These are phyloP conservation scores for Colletotrichum viniferum DNA, from an alignment of 2,329 filamentous ascomycete genomes.

Conservation along the genomic window DNA sequence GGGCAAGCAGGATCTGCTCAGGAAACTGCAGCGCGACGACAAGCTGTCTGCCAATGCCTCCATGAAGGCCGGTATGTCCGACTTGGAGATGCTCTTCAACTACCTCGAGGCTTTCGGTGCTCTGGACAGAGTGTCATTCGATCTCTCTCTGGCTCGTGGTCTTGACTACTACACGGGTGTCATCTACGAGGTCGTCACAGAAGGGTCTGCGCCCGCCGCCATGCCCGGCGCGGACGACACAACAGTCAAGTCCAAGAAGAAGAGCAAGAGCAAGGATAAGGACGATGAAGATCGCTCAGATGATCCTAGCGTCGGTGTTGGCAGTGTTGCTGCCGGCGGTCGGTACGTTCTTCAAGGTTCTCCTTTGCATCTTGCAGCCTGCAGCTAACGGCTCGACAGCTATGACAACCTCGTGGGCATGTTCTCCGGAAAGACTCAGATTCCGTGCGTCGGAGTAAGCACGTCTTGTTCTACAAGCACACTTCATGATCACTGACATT, in stretches of 20 bases:
- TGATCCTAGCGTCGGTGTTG: slow-evolving; percentile 82
- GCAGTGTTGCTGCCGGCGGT: slow-evolving; percentile 77
- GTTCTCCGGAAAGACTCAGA: slow-evolving; percentile 84
- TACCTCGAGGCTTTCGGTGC: slow-evolving; percentile 82
- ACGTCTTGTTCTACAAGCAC: not conserved
- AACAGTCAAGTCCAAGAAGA: slow-evolving; percentile 44
- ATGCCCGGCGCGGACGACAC: slow-evolving; percentile 38
- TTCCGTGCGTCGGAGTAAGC: slow-evolving; percentile 76
- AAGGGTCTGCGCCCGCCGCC: slow-evolving; percentile 68
- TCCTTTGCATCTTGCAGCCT: not conserved
- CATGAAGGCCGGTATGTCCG: slow-evolving; percentile 79
- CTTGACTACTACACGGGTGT: slow-evolving; percentile 85
- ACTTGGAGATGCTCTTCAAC: slow-evolving; percentile 80
- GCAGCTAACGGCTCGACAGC: slow-evolving; percentile 60
- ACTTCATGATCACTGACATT: slow-evolving; percentile 34
- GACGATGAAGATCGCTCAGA: slow-evolving; percentile 72
- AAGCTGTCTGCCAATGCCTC: slow-evolving; percentile 72
- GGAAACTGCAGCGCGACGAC: slow-evolving; percentile 70
- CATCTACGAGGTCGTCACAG: slow-evolving; percentile 88
- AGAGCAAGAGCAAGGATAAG: slow-evolving; percentile 56
- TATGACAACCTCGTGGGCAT: slow-evolving; percentile 95
- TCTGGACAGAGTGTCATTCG: slow-evolving; percentile 79
- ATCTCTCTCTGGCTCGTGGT: slow-evolving; percentile 86
- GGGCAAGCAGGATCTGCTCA: slow-evolving; percentile 75
- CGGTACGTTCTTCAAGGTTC: slow-evolving; percentile 56